phyloP scores from a whole-genome alignment of 306 rosid species.

The Inga laurina region DNA sequence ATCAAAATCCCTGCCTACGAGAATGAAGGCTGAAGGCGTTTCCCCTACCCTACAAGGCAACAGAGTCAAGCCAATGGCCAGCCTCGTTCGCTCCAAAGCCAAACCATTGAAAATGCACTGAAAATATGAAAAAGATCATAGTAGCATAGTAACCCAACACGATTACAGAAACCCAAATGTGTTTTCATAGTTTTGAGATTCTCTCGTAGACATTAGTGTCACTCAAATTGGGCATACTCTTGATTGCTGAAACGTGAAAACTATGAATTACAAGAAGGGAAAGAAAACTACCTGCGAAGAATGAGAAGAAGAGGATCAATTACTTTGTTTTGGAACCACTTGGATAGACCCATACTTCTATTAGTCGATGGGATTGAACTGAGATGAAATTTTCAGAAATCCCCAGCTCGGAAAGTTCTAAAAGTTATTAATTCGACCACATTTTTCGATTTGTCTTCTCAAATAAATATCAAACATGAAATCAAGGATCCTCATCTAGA shows the following conservation, averaged over 20 bases:
- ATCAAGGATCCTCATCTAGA: too few relatives aligned
- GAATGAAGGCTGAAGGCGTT: not conserved
- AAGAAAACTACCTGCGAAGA: conserved; percentile 51
- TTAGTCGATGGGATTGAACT: not conserved
- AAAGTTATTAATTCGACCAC: not conserved
- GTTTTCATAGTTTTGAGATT: not conserved
- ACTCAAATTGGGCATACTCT: not conserved
- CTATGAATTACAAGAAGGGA: not conserved
- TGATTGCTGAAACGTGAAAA: not conserved
- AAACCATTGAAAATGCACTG: not conserved
- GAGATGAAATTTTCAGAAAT: not conserved
- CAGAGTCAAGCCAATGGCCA: not conserved
- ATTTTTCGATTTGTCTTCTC: not conserved
- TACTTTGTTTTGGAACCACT: conserved; percentile 58
- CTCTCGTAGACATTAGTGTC: not conserved
- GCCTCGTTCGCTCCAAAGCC: not conserved
- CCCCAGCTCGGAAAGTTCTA: not conserved
- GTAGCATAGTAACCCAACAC: not conserved
- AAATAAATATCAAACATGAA: not conserved
- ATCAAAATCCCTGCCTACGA: not conserved
- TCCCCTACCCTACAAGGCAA: not conserved
- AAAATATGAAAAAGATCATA: not conserved
- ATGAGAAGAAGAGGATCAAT: conserved; percentile 62
- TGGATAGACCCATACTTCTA: conserved; percentile 27
- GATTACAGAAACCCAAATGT: not conserved